Conservation (phyloP, 2,329 filamentous ascomycete genomes). For the Verticillium longisporum region DNA sequence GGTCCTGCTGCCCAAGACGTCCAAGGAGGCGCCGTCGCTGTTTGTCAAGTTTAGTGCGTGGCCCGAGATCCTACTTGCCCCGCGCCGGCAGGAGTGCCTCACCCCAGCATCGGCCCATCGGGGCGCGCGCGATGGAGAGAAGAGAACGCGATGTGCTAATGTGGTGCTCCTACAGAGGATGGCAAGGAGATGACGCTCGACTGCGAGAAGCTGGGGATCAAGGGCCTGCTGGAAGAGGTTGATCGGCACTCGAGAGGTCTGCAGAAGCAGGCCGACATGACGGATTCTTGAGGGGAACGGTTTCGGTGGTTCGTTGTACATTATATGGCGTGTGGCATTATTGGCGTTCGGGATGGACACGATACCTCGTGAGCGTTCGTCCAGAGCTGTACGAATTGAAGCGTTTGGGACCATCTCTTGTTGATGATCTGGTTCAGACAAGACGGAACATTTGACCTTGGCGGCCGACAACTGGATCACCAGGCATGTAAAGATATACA, state of each 20-base stretch:
- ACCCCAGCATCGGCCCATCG: too few species aligned
- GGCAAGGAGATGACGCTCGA: conserved; percentile 85
- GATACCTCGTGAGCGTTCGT: not conserved
- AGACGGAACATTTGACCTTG: too few species aligned
- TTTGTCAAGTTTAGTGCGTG: conserved; percentile 78
- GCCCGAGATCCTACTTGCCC: conserved; percentile 1
- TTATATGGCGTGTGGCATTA: conserved; percentile 1
- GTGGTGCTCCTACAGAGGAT: conserved; percentile 56
- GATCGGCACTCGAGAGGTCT: conserved; percentile 81
- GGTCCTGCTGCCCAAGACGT: conserved; percentile 64
- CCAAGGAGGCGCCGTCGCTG: conserved; percentile 62
- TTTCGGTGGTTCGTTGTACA: not conserved
- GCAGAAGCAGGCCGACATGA: conserved; percentile 75
- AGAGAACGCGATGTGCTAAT: conserved; percentile 13
- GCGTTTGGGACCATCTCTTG: not conserved
- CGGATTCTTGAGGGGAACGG: conserved; percentile 26
- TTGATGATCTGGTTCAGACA: not conserved
- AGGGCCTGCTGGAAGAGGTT: conserved; percentile 80
- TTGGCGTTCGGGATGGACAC: conserved; percentile 1
- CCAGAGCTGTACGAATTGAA: not conserved
- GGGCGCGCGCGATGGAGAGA: too few species aligned
- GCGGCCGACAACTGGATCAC: not conserved
- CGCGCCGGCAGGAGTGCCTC: not conserved
- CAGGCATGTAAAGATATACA: not conserved
- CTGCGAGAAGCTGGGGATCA: conserved; percentile 73